phyloP scores from a whole-genome alignment of 2,329 filamentous ascomycete genomes.

The Colletotrichum neosansevieriae region DNA sequence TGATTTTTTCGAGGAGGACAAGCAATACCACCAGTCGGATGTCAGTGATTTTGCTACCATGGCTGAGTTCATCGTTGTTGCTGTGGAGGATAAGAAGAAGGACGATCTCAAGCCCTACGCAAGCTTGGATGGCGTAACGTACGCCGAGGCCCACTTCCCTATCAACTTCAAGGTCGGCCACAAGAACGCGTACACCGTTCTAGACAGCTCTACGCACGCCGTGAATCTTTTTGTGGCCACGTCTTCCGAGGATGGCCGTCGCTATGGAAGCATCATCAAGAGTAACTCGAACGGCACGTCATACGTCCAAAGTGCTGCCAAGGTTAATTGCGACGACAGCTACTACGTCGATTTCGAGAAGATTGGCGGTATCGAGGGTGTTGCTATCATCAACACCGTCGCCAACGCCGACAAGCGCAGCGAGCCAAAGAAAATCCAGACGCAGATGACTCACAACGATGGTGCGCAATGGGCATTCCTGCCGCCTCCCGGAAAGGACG shows the following conservation, averaged over 20 bases:
- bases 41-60: constrained; percentile 92
- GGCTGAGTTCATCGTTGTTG: constrained; percentile 95
- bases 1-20: constrained; percentile 78
- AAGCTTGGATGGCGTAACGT: constrained; percentile 86
- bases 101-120: constrained; percentile 80
- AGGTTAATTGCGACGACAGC: constrained; percentile 81
- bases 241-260: constrained; percentile 71
- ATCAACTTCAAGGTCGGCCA: constrained; percentile 83
- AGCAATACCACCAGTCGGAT: constrained; percentile 72
- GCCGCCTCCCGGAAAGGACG: constrained; percentile 76
- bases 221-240: constrained; percentile 94
- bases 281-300: constrained; percentile 98
- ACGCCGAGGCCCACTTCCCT: constrained; percentile 88
- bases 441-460: constrained; percentile 96
- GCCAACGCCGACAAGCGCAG: constrained; percentile 77
- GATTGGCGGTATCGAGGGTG: constrained; percentile 90
- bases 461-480: constrained; percentile 88
- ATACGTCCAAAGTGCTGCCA: constrained; percentile 85
- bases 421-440: constrained; percentile 83
- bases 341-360: constrained; percentile 97
- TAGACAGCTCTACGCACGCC: constrained; percentile 94
- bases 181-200: constrained; percentile 88
- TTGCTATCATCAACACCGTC: constrained; percentile 88
- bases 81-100: constrained; percentile 76
- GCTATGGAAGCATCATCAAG: constrained; percentile 92